A percentile compares a stretch with the other conserved stretches of the same genome.
These are phyloP conservation scores for Ploettnerulaceae sp. DNA, from an alignment of 2,329 filamentous ascomycete genomes.

Conservation along the genomic window DNA sequence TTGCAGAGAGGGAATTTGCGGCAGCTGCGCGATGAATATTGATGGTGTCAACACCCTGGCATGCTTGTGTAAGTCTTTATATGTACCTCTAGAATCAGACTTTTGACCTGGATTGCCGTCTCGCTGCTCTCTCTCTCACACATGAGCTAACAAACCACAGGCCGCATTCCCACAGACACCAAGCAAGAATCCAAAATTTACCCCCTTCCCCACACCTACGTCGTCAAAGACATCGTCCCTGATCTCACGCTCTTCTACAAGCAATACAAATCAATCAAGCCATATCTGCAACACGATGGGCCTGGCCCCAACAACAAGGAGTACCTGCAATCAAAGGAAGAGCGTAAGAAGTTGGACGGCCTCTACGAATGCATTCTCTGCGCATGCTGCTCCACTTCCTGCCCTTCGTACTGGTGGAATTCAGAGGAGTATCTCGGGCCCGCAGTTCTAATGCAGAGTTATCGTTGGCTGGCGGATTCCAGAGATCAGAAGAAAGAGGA, in stretches of 20 bases:
- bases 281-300: conserved; percentile 89
- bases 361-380: conserved; percentile 99
- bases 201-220: conserved; percentile 95
- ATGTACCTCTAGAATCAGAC: too few species aligned
- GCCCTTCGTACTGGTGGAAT: conserved; percentile 99
- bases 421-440: conserved; percentile 96
- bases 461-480: conserved; percentile 94
- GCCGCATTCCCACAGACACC: conserved; percentile 86
- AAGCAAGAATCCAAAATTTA: conserved; percentile 87
- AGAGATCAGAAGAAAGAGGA: conserved; percentile 85
- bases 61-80: conserved; percentile 77
- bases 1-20: conserved; percentile 97
- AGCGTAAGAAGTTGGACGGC: conserved; percentile 90
- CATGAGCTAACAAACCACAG: conserved; percentile 45
- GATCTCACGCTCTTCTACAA: conserved; percentile 99
- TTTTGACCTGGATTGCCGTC: too few species aligned
- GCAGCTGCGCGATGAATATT: conserved; percentile 99
- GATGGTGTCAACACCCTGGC: conserved; percentile 97
- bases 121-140: too few species aligned
- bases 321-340: conserved; percentile 82
- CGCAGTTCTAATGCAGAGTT: conserved; percentile 93
- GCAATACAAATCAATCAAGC: conserved; percentile 99
- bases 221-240: conserved; percentile 97
- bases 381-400: conserved; percentile 97
- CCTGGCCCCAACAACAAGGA: conserved; percentile 83